Base-by-base conservation (phyloP, 2,329 filamentous ascomycete species). In the Aureobasidium sp. region DNA sequence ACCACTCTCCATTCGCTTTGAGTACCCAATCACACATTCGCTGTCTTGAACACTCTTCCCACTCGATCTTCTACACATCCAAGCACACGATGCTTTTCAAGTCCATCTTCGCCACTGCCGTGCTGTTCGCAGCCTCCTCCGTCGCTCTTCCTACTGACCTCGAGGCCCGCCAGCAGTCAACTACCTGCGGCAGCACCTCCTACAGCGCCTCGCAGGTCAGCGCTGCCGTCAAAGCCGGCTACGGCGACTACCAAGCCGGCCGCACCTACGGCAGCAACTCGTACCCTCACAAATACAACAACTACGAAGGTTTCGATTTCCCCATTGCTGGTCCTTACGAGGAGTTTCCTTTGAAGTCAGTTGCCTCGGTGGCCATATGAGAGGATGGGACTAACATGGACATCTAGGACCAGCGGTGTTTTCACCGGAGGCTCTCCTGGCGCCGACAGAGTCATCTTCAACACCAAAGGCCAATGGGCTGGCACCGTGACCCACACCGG, bases 401-500 rank as follows among this genome's bases (percentile, higher is more conserved):
- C 3, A 27, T 29, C 17, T 20, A 57, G 53, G 53, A 57, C 53
- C 17, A 39, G 8, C 31, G 67, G 70, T 1, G 70, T 80, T 1
- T 87, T 85, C 70, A 78, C 70, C 62, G 85, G 85, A 52, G 82
- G 84, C 27, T 82, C 80, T 1, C 87, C 87, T 1, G 87, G 87
- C 41, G 75, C 87, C 20, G 86, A 89, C 70, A 84, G 87, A 55
- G 83, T 89, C 59, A 74, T 88, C 36, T 84, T 89, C 75, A 86
- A 84, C 69, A 77, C 69, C 0, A 64, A 73, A 17, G 82, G 86
- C 67, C 63, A 80, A 62, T 79, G 83, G 48, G 87, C 85, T 15
- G 87, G 85, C 41, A 76, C 82, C 31, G 87, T 90, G 65, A 90
- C 87, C 0, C 87, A 90, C 69, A 87, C 84, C 25, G 87, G 87